Evolutionary conservation across 768 basidiomycete species (phyloP).

Genomic region (Leccinum longicurvipes): DNA sequence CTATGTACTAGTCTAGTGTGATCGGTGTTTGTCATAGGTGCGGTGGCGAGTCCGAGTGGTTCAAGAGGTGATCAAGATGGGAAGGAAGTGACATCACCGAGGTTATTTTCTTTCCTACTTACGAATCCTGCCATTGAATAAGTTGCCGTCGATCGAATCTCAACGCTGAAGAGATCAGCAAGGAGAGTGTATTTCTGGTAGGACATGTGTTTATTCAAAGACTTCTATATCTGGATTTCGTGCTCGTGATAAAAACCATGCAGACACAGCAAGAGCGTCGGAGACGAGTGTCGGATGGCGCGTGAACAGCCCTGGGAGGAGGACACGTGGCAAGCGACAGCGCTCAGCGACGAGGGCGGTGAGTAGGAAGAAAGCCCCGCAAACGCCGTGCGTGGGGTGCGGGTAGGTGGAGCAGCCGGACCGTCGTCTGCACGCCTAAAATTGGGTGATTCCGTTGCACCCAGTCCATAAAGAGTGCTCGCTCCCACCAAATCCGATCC

Average conservation of each 20-base stretch:
- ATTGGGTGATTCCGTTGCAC: background rate
- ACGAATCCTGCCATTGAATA: background rate
- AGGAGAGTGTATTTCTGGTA: too few species aligned
- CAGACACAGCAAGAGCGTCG: background rate
- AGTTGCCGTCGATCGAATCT: too few species aligned
- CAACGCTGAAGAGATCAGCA: too few species aligned
- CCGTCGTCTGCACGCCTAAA: slow-evolving; percentile 1
- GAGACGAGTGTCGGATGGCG: background rate
- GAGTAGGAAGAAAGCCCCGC: background rate
- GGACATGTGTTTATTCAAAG: background rate
- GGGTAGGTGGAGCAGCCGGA: slow-evolving; percentile 10
- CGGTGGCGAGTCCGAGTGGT: too few species aligned
- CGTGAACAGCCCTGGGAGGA: background rate
- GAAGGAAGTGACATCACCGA: too few species aligned
- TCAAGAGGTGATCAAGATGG: background rate
- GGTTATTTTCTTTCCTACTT: background rate
- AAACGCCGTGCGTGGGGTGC: background rate
- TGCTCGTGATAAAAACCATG: background rate
- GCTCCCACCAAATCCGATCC: background rate
- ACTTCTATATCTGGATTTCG: too few species aligned
- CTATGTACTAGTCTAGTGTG: too few species aligned
- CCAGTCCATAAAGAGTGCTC: slow-evolving; percentile 14
- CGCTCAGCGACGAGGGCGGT: background rate
- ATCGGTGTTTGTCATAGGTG: too few species aligned
- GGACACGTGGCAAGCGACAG: too few species aligned